A percentile compares a stretch with the other conserved stretches of the same genome.
These are phyloP conservation scores for Sphagnum magellanicum DNA, from an alignment of 228 moss, liverwort and hornwort species.

Conservation along the genomic window DNA sequence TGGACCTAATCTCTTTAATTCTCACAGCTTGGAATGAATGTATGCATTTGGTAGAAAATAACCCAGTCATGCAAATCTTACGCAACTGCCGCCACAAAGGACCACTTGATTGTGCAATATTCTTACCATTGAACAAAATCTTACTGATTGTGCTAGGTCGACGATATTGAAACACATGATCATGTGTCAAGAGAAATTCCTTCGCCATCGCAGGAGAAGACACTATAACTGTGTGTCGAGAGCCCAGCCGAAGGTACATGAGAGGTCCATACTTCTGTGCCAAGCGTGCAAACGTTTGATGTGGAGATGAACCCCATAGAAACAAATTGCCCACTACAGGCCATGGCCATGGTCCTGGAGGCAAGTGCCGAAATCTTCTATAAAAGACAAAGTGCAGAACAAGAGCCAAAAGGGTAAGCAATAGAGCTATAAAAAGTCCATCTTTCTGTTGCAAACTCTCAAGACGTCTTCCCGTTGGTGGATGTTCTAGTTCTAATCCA, in stretches of 20 bases:
- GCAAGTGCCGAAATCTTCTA: not conserved
- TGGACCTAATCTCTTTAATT: constrained; percentile 22
- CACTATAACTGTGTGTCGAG: constrained; percentile 16
- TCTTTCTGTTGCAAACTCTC: too few relatives aligned
- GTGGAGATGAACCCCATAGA: constrained; percentile 11
- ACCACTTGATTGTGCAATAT: constrained; percentile 18
- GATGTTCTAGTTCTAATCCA: too few relatives aligned
- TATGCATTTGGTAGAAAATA: constrained; percentile 39
- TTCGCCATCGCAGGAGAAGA: constrained; percentile 36
- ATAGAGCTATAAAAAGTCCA: too few relatives aligned
- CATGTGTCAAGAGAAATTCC: constrained; percentile 27
- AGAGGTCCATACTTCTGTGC: constrained; percentile 26
- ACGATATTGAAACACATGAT: constrained; percentile 32
- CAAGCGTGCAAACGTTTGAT: constrained; percentile 12
- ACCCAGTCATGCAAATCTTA: constrained; percentile 35
- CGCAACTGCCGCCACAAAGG: constrained; percentile 42
- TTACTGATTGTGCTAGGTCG: constrained; percentile 17
- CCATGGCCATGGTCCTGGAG: constrained; percentile 39
- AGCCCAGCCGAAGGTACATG: constrained; percentile 23
- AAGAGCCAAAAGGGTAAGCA: too few relatives aligned
- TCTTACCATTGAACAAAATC: constrained; percentile 10
- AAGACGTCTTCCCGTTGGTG: too few relatives aligned
- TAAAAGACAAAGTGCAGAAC: too few relatives aligned
- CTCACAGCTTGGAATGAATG: constrained; percentile 27
- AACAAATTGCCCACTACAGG: constrained; percentile 26